Conservation (phyloP, 2,329 filamentous ascomycete species). For the Rhytidhysteron rufulum region DNA sequence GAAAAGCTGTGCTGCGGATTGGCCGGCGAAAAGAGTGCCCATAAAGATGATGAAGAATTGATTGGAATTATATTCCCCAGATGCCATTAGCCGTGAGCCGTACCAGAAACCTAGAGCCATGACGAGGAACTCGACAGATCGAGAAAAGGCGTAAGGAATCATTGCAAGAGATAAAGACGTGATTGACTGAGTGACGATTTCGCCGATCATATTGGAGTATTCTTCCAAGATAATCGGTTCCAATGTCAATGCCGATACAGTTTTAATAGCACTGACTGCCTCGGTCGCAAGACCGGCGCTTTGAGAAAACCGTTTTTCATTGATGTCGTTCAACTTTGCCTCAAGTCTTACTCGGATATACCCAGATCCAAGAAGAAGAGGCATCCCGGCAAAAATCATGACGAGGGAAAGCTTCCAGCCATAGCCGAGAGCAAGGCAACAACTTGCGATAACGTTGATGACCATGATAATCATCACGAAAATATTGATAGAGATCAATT, state of each 20-base stretch:
- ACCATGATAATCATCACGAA: constrained; percentile 80
- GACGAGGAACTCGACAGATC: constrained; percentile 75
- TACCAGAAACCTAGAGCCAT: constrained; percentile 12
- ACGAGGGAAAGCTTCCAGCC: constrained; percentile 86
- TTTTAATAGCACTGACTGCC: constrained; percentile 84
- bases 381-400: constrained; percentile 69
- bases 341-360: constrained; percentile 82
- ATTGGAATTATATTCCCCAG: constrained; percentile 60
- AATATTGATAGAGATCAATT: constrained; percentile 80
- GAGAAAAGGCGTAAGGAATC: constrained; percentile 80
- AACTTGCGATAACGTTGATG: constrained; percentile 67
- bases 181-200: constrained; percentile 65
- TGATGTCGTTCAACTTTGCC: constrained; percentile 70
- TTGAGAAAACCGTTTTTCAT: constrained; percentile 73
- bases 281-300: constrained; percentile 86
- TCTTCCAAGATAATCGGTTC: constrained; percentile 71
- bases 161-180: constrained; percentile 68
- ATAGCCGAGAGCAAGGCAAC: constrained; percentile 63
- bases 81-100: constrained; percentile 8
- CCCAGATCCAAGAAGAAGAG: constrained; percentile 69
- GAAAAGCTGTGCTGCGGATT: constrained; percentile 85
- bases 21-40: constrained; percentile 78
- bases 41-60: constrained; percentile 88
- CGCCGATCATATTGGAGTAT: constrained; percentile 66
- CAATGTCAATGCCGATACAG: constrained; percentile 79